phyloP scores from a whole-genome alignment of 2,329 filamentous ascomycete genomes.

The Hypocrella siamensis region DNA sequence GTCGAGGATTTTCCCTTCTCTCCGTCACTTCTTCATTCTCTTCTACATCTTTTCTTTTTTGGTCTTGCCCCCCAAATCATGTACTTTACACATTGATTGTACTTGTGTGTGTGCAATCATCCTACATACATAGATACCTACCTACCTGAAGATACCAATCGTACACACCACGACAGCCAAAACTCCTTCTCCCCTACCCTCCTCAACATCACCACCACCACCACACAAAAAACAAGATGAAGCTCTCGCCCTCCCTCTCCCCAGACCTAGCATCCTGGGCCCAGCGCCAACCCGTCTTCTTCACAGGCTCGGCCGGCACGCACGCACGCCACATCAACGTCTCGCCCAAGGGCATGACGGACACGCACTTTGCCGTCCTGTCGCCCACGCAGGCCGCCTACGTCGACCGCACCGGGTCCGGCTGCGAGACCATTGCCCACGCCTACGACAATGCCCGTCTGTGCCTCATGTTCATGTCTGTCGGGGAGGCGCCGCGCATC shows the following conservation, averaged over 20 bases:
- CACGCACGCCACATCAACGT: slow-evolving; percentile 58
- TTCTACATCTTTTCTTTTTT: too few species aligned
- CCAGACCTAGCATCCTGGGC: slow-evolving; percentile 46
- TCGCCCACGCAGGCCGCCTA: slow-evolving; percentile 47
- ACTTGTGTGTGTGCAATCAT: too few species aligned
- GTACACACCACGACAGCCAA: neutral
- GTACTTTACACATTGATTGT: too few species aligned
- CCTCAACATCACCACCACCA: neutral
- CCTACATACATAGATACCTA: too few species aligned
- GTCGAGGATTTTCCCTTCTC: too few species aligned
- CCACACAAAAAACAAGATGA: slow-evolving; percentile 29
- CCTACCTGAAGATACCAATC: too few species aligned
- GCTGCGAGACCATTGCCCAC: slow-evolving; percentile 62
- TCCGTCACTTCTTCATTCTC: too few species aligned
- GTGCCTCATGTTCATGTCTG: slow-evolving; percentile 60
- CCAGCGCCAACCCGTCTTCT: slow-evolving; percentile 55
- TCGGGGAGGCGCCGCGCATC: slow-evolving; percentile 43
- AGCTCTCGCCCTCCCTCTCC: slow-evolving; percentile 40
- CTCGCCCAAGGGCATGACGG: slow-evolving; percentile 56
- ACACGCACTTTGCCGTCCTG: slow-evolving; percentile 46
- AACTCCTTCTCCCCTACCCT: neutral
- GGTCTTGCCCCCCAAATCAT: too few species aligned
- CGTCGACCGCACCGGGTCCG: slow-evolving; percentile 59
- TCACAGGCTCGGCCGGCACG: slow-evolving; percentile 55
- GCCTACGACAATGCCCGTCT: slow-evolving; percentile 62